Evolutionary conservation across 345 rosid genomes (phyloP).

Genomic region (Capsella bursapastoris): DNA sequence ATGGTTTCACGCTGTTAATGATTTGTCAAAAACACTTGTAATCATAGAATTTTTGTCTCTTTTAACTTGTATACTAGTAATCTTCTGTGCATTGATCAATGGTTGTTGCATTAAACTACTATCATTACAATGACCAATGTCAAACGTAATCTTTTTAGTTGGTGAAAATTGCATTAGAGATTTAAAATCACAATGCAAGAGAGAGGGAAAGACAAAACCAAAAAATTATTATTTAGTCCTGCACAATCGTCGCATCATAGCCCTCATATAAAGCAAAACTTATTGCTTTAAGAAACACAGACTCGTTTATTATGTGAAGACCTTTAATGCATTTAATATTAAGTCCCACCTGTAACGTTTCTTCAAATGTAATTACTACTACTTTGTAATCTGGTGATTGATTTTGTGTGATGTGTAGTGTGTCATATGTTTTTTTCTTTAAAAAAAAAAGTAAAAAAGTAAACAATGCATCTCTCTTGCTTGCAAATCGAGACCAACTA

Average conservation of each 20-base stretch:
- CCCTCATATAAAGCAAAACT: constrained; percentile 6
- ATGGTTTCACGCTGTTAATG: constrained; percentile 44
- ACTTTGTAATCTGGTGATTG: too few relatives aligned
- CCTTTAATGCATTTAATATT: neutral
- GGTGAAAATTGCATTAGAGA: neutral
- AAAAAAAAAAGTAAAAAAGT: neutral
- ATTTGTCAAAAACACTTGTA: constrained; percentile 31
- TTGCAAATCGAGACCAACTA: constrained; percentile 22
- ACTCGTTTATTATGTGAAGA: neutral
- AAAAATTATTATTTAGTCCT: neutral
- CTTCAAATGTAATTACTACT: neutral
- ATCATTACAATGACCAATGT: constrained; percentile 13
- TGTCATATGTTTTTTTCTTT: too few relatives aligned
- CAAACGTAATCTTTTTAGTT: neutral
- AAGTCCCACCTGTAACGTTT: constrained; percentile 7
- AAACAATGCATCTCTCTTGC: neutral
- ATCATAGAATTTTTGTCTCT: constrained; percentile 48
- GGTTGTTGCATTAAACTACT: constrained; percentile 19
- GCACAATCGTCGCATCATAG: neutral
- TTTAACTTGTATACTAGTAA: neutral
- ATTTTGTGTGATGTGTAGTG: too few relatives aligned
- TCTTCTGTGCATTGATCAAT: neutral
- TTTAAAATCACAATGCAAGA: neutral
- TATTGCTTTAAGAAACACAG: constrained; percentile 16
- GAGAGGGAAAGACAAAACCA: neutral